These are phyloP conservation scores for Rhizomucor pusillus DNA, from an alignment of 371 early-diverging fungal genomes.

Conservation along the genomic window DNA sequence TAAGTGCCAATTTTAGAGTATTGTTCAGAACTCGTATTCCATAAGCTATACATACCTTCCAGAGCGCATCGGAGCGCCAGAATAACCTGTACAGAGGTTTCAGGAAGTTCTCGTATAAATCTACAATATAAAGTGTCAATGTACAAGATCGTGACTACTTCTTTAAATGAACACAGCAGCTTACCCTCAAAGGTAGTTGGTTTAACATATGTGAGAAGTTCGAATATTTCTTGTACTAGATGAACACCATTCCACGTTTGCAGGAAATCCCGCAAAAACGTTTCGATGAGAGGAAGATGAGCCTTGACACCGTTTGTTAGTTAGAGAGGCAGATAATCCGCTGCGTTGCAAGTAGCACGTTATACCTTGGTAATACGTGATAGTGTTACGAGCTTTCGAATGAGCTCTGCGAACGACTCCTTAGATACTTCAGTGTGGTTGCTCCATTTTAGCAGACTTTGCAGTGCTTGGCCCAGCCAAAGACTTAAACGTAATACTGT, in stretches of 20 bases:
- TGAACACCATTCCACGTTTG: constrained; percentile 54
- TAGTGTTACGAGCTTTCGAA: constrained; percentile 32
- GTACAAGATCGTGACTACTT: background rate
- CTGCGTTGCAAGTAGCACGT: no score
- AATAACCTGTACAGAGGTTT: constrained; percentile 47
- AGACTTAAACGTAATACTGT: constrained; percentile 41
- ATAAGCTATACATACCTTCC: constrained; percentile 38
- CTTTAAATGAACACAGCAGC: background rate
- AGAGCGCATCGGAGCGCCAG: constrained; percentile 35
- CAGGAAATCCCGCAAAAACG: constrained; percentile 42
- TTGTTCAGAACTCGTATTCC: background rate
- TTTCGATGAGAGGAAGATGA: constrained; percentile 46
- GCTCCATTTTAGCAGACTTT: constrained; percentile 27
- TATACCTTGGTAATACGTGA: constrained; percentile 48
- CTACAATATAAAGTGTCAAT: constrained; percentile 12
- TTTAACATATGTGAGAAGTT: constrained; percentile 41
- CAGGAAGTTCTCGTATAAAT: constrained; percentile 25
- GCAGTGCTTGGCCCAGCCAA: constrained; percentile 44
- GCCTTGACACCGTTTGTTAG: constrained; percentile 22
- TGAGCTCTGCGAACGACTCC: constrained; percentile 28
- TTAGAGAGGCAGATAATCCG: no score
- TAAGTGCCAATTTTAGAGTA: background rate
- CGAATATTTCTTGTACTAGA: constrained; percentile 45
- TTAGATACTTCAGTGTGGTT: constrained; percentile 29
- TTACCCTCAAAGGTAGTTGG: constrained; percentile 49